Percentiles rank a stretch among this genome's conserved stretches.
Evolutionary conservation across 768 basidiomycete species (phyloP).

Genomic region (Russula sp.): DNA sequence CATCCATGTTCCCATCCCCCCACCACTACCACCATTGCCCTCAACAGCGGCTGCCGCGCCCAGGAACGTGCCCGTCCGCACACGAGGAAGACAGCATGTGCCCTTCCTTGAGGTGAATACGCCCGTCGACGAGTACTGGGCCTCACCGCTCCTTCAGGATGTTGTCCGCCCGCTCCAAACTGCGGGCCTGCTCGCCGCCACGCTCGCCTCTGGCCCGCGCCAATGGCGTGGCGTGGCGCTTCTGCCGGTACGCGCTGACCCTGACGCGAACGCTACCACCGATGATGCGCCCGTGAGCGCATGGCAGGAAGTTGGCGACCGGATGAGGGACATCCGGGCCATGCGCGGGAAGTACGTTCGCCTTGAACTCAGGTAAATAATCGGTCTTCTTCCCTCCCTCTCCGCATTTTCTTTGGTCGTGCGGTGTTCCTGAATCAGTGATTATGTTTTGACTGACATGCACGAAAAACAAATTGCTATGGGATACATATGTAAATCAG

Average conservation of each 20-base stretch:
- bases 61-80: not conserved
- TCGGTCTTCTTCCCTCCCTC: not conserved
- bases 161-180: slow-evolving; percentile 38
- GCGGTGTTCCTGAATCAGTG: not conserved
- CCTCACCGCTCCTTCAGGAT: slow-evolving; percentile 30
- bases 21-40: not conserved
- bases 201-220: slow-evolving; percentile 27
- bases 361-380: slow-evolving; percentile 25
- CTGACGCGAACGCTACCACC: not conserved
- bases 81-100: slow-evolving; percentile 19
- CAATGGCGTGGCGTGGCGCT: slow-evolving; percentile 50
- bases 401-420: not conserved
- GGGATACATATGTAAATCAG: slow-evolving; percentile 22
- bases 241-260: slow-evolving; percentile 32
- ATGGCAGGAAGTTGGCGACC: slow-evolving; percentile 28
- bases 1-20: slow-evolving; percentile 36
- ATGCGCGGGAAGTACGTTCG: slow-evolving; percentile 24
- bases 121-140: slow-evolving; percentile 3
- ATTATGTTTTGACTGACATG: not conserved
- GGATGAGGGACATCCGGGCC: slow-evolving; percentile 25
- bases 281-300: slow-evolving; percentile 2
- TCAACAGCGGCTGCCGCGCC: not conserved
- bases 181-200: slow-evolving; percentile 39
- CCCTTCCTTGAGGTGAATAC: slow-evolving; percentile 22
- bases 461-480: not conserved